Evolutionary conservation across 225 moss, liverwort and hornwort species (phyloP), one percentile per base, ranked within the genome.

Genomic region (Pseudoscleropodium purum): DNA sequence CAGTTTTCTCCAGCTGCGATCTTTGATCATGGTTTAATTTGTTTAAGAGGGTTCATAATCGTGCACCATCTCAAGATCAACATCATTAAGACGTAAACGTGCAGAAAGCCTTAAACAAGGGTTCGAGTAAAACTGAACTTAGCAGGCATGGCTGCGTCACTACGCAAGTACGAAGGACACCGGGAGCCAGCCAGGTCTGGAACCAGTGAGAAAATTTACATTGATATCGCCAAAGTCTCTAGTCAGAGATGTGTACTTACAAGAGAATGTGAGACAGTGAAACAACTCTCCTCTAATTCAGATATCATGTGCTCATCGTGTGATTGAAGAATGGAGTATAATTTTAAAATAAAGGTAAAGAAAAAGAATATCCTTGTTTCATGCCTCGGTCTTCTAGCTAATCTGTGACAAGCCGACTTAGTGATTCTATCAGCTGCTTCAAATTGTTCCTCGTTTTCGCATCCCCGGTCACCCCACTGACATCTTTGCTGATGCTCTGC

Each of bases 401-500:
- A 90, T 97, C 96, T 95, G 95, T 97, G 47, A 97, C 94, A 65
- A 99, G 94, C 76, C 99, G 97, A 92, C 99, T 99, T 76, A 99
- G 87, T 89, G 97, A 96, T 90, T 99, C 96, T 90, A 97, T 99
- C 31, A 99, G 94, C 90, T 96, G 99, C 81, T 95, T 95, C 81
- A 99, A 92, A 90, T 97, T 97, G 85, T 93, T 95, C 91, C 95
- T 92, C 52, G 97, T 97, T 83, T 93, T 95, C 39, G 94, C 93
- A 90, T 99, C 97, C 87, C 99, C 99, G 25, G 99, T 99, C 81
- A 99, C 92, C 69, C 96, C 97, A 90, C 99, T 99, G 69, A 99
- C 95, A 90, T 99, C 99, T 91, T 95, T 95, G 90, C 95, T 97
- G 88, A 99, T 99, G 82, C 95, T 97, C 99, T 98, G 98, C 94